Evolutionary conservation across 345 rosid genomes (phyloP).

Genomic region (Rhizophora apiculata): DNA sequence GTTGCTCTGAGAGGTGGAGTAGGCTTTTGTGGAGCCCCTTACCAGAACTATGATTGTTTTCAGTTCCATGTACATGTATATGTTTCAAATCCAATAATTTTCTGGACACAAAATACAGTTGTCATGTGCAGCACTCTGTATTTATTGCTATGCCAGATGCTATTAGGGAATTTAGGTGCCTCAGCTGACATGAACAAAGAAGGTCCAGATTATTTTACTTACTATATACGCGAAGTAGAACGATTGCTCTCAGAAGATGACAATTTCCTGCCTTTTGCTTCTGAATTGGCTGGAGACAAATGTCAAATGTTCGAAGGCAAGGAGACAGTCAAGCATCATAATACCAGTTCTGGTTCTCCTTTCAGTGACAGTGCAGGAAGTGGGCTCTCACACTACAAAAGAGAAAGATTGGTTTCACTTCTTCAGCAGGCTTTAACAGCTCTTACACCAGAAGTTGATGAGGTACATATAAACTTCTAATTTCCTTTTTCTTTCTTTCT

Average conservation of each 20-base stretch:
- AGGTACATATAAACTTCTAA: conserved; percentile 30
- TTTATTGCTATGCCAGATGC: conserved; percentile 23
- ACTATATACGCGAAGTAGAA: conserved; percentile 34
- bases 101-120: no score
- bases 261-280: conserved; percentile 14
- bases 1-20: no score
- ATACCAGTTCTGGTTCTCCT: conserved; percentile 6
- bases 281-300: conserved; percentile 16
- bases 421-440: conserved; percentile 41
- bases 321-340: no score
- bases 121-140: conserved; percentile 18
- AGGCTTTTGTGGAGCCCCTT: no score
- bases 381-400: conserved; percentile 39
- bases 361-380: conserved; percentile 35
- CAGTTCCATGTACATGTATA: no score
- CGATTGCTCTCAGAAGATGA: conserved; percentile 40
- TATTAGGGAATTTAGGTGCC: conserved; percentile 6
- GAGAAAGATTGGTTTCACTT: conserved; percentile 43
- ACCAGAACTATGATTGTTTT: no score
- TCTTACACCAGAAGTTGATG: conserved; percentile 50
- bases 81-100: no score
- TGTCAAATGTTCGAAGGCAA: no score
- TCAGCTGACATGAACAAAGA: conserved; percentile 17
- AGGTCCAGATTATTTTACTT: conserved; percentile 46
- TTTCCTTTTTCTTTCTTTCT: no score